Evolutionary conservation across 495 filamentous ascomycete genomes (phyloP), one percentile per base, ranked within the genome.

Genomic region (Daldinia bambusicola): DNA sequence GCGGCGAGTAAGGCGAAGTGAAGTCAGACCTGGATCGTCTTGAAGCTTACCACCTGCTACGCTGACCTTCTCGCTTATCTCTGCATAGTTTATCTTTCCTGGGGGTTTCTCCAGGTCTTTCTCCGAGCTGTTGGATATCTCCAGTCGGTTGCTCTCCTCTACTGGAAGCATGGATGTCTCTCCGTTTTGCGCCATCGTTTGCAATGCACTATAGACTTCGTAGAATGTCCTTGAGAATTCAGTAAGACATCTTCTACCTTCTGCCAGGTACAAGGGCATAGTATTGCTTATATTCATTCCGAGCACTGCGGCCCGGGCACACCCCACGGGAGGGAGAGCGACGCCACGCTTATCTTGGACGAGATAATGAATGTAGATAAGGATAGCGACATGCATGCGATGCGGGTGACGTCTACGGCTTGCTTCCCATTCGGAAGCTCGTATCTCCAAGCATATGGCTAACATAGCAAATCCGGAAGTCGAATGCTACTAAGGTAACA

Each of bases 21-120:
- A 26, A 20, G 31, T 56, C 71, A 26, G 12, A 76, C 74, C 64
- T 63, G 63, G 20, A 18, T 31, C 57, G 52, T 69, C 68, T 14
- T 69, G 65, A 31, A 65, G 37, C 30, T 76, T 67, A 34, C 41
- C 63, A 14, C 53, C 71, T 36, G 50, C 58, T n/a, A 69, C 43
- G 22, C 71, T 74, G 36, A 65, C 48, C 43, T 74, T 72, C 36
- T 74, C 74, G 34, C 71, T 74, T 4, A 69, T 38, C 38, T 69
- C 70, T 2, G 48, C 55, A 4, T 38, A 34, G 12, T 68, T 69
- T 26, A 76, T 30, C 45, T 67, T 60, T 31, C 64, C 63, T 2
- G 77, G 70, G n/a, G 74, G 70, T 18, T 78, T 60, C 8, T 69
- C 61, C 30, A 36, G 70, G n/a, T 75, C 72, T 18, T 78, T 60